Evolutionary conservation across 306 rosid species (phyloP).

Genomic region (Begonia masoniana): DNA sequence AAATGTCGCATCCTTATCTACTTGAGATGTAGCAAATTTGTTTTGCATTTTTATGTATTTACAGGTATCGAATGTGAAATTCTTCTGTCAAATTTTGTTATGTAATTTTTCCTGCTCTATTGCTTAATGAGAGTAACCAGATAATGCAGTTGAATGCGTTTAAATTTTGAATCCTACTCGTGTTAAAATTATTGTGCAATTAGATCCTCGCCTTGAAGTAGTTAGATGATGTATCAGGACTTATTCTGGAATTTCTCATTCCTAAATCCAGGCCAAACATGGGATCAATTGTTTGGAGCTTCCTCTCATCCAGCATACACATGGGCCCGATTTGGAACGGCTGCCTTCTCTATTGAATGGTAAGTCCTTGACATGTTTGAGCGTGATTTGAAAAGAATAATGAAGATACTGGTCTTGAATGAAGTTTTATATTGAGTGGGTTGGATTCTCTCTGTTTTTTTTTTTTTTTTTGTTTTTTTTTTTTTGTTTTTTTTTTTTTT

Average conservation of each 20-base stretch:
- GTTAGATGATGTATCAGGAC: neutral
- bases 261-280: slow-evolving; percentile 56
- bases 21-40: no score
- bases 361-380: slow-evolving; percentile 13
- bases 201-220: neutral
- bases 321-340: slow-evolving; percentile 69
- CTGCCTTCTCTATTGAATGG: slow-evolving; percentile 59
- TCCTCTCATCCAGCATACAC: slow-evolving; percentile 80
- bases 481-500: no score
- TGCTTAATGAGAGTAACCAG: neutral
- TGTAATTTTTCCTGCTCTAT: neutral
- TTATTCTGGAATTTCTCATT: slow-evolving; percentile 8
- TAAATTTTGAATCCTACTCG: no score
- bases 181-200: neutral
- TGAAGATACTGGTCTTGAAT: no score
- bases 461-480: no score
- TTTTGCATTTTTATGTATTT: no score
- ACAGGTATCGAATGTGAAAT: neutral
- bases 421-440: no score
- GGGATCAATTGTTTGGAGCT: slow-evolving; percentile 89
- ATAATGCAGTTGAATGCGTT: neutral
- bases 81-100: neutral
- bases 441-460: no score
- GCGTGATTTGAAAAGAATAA: neutral
- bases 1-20: no score